Evolutionary conservation across 2,329 filamentous ascomycete species (phyloP), one percentile per base, ranked within the genome.

Genomic region (Pseudogymnoascus sp.): DNA sequence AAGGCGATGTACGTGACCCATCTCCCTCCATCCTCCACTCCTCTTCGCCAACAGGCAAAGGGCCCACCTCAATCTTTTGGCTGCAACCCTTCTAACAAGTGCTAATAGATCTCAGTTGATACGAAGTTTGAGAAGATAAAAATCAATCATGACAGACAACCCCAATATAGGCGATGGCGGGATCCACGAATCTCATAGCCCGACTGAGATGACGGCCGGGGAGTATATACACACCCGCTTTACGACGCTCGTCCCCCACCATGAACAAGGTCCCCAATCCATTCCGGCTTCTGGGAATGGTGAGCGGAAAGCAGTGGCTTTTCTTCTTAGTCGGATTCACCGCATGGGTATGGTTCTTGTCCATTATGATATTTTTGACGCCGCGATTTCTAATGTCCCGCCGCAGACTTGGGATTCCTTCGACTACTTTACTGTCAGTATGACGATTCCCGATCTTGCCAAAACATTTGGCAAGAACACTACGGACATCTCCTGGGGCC

Each of bases 321-420:
- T 92, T 89, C 77, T 87, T 93, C 76, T 67, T 89, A 0, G 87
- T 91, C 9, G 90, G 89, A 2, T 86, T 93, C 71, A 75, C 82
- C 35, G 87, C 88, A 14, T 93, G 90, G 90, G 35, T 38, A 38
- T 37, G 35, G 14, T 4, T 38, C 35, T 38, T 38, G 35, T 37
- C 35, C 35, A 38, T n/a, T n/a, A n/a, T n/a, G 35, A 38, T n/a
- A 38, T 38, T 38, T 38, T 5, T n/a, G 12, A 38, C 4, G 5
- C 35, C 35, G 35, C 12, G 14, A 38, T 38, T 38, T 38, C 35
- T 38, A n/a, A 38, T 38, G 35, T n/a, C 35, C 35, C 4, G 35
- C 35, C 21, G 37, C 31, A 41, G 82, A 81, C 81, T 0, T 85
- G 83, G 83, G 84, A 87, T 69, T 79, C 85, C 3, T 87, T 87